Evolutionary conservation across 2,329 filamentous ascomycete species (phyloP).

Genomic region (Phaeoacremonium minimum): DNA sequence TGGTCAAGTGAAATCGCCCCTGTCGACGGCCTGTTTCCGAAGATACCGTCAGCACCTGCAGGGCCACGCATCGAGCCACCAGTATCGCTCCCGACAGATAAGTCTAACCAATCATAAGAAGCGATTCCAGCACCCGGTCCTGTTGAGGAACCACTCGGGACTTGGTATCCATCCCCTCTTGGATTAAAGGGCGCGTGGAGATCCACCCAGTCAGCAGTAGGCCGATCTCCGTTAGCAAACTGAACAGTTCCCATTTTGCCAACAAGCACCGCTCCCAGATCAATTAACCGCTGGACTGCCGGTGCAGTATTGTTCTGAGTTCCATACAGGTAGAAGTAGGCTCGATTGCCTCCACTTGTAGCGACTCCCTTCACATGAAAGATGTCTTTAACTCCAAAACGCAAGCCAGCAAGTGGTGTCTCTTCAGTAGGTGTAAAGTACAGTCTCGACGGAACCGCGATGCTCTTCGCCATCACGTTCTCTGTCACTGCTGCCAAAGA

Average conservation of each 20-base stretch:
- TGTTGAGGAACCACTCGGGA: conserved; percentile 18
- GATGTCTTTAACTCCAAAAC: conserved; percentile 57
- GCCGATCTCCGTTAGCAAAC: conserved; percentile 33
- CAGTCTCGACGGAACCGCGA: conserved; percentile 51
- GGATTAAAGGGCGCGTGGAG: conserved; percentile 35
- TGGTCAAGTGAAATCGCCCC: neutral
- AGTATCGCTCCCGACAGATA: conserved; percentile 25
- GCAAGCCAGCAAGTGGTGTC: conserved; percentile 50
- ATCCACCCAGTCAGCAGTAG: conserved; percentile 40
- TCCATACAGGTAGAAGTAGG: conserved; percentile 50
- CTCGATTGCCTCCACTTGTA: conserved; percentile 49
- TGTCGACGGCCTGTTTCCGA: neutral
- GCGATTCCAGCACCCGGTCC: conserved; percentile 28
- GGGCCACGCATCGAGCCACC: conserved; percentile 8
- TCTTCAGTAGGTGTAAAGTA: conserved; percentile 43
- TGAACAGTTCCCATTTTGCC: conserved; percentile 41
- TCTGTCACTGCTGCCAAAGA: neutral
- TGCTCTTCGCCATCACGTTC: conserved; percentile 4
- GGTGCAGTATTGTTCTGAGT: conserved; percentile 39
- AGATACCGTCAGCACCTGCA: neutral
- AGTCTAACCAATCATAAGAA: conserved; percentile 26
- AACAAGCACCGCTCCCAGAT: conserved; percentile 48
- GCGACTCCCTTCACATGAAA: conserved; percentile 49
- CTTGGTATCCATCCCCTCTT: conserved; percentile 39
- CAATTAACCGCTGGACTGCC: conserved; percentile 51